phyloP scores from a whole-genome alignment of 2,329 filamentous ascomycete species.

The Fusarium sp. region DNA sequence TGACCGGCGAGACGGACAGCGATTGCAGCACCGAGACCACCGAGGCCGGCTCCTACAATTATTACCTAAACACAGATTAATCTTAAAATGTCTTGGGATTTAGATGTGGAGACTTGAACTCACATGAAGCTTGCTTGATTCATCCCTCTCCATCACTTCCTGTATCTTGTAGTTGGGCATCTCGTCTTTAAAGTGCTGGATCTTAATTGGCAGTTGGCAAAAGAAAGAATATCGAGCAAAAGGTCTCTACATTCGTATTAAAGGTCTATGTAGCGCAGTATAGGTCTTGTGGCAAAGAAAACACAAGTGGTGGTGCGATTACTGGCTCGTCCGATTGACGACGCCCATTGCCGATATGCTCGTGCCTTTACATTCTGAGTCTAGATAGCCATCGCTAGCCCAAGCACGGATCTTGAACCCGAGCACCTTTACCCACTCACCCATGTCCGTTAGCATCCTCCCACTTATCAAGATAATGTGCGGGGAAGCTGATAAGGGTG shows the following conservation, averaged over 20 bases:
- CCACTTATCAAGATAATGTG: constrained; percentile 8
- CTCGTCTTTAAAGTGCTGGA: background rate
- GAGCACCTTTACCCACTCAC: background rate
- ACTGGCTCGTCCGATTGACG: background rate
- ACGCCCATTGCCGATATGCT: background rate
- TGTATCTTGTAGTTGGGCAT: background rate
- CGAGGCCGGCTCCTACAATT: constrained; percentile 42
- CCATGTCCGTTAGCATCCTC: background rate
- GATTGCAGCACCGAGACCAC: constrained; percentile 40
- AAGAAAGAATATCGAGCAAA: background rate
- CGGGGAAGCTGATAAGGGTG: constrained; percentile 9
- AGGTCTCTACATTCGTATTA: background rate
- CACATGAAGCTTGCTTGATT: background rate
- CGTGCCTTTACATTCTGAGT: background rate
- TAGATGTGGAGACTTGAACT: background rate
- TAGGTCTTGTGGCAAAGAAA: background rate
- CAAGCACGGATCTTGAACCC: background rate
- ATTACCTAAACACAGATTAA: constrained; percentile 1
- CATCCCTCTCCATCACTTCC: background rate
- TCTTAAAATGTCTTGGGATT: accelerated
- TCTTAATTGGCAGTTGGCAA: background rate
- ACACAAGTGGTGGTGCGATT: background rate
- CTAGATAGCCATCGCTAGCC: background rate
- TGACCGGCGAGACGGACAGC: constrained; percentile 38
- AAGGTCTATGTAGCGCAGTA: background rate